These are phyloP conservation scores for Trichoderma cornu-damae DNA, from an alignment of 2,329 filamentous ascomycete genomes.

Conservation along the genomic window DNA sequence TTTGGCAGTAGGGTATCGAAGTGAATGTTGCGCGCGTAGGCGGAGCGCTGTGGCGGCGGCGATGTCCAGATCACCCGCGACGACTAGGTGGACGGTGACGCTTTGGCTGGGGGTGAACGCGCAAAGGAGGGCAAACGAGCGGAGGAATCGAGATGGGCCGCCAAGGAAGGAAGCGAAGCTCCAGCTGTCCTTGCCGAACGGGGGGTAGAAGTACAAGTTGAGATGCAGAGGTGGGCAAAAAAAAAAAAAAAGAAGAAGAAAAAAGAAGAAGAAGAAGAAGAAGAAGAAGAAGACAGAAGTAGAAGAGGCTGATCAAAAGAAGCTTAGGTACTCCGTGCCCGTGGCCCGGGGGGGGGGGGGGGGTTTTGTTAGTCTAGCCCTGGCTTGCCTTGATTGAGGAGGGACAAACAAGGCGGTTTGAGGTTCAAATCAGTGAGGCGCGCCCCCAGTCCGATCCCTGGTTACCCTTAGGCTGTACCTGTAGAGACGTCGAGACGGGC, in stretches of 20 bases:
- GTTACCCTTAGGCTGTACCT: constrained; percentile 5
- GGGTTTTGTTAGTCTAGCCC: no score
- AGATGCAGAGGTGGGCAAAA: constrained; percentile 3
- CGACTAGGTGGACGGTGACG: neutral
- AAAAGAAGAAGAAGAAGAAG: neutral
- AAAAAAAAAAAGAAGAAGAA: neutral
- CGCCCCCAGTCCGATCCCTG: constrained; percentile 10
- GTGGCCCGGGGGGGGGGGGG: neutral
- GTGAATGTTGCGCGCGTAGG: no score
- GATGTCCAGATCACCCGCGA: neutral
- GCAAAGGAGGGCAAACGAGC: constrained; percentile 7
- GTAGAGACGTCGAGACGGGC: constrained; percentile 13
- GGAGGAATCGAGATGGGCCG: neutral
- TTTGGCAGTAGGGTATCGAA: no score
- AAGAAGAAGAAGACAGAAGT: neutral
- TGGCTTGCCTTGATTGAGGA: constrained; percentile 8
- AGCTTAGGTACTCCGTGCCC: no score
- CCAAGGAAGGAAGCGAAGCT: constrained; percentile 12
- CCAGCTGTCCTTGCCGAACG: neutral
- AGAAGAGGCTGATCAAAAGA: constrained; percentile 16
- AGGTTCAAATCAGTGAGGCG: constrained; percentile 5
- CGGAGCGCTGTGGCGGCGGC: neutral
- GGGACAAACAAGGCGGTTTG: neutral
- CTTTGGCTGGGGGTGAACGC: neutral
- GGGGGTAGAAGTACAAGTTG: constrained; percentile 10